Percentiles rank a stretch among this genome's conserved stretches.
Conservation (phyloP, 2,329 filamentous ascomycete genomes). For the Xylariaceae sp. region DNA sequence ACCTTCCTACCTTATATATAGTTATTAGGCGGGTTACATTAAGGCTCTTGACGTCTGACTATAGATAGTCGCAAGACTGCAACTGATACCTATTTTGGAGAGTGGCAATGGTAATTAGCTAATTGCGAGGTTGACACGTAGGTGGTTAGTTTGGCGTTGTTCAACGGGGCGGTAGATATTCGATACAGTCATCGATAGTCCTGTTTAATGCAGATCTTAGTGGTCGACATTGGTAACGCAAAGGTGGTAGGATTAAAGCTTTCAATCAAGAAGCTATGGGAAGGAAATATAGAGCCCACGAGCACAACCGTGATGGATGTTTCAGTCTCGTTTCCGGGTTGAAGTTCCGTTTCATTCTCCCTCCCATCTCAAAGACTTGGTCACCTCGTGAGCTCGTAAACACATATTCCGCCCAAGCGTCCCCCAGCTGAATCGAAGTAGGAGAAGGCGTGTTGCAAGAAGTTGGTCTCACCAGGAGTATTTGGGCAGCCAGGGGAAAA, state of each 20-base stretch:
- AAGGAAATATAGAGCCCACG: slow-evolving; percentile 18
- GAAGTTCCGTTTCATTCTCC: slow-evolving; percentile 2
- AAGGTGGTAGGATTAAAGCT: slow-evolving; percentile 20
- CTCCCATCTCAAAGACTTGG: slow-evolving; percentile 4
- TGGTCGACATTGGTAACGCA: neutral
- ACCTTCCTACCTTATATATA: neutral
- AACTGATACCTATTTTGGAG: too few relatives aligned
- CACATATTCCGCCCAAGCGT: slow-evolving; percentile 31
- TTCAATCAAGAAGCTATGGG: slow-evolving; percentile 24
- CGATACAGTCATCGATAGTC: neutral
- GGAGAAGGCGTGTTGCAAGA: slow-evolving; percentile 27
- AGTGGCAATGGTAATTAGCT: too few relatives aligned
- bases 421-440: slow-evolving; percentile 22
- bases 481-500: slow-evolving; percentile 28
- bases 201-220: neutral
- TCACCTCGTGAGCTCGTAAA: slow-evolving; percentile 23
- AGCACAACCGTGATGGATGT: slow-evolving; percentile 6
- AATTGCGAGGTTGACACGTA: too few relatives aligned
- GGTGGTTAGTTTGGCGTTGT: too few relatives aligned
- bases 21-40: too few relatives aligned
- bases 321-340: slow-evolving; percentile 12
- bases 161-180: too few relatives aligned
- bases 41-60: too few relatives aligned
- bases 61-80: too few relatives aligned
- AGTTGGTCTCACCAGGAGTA: slow-evolving; percentile 30